phyloP scores from a whole-genome alignment of 1,139 yeast genomes.

The Entelexis sorbosivorans region DNA sequence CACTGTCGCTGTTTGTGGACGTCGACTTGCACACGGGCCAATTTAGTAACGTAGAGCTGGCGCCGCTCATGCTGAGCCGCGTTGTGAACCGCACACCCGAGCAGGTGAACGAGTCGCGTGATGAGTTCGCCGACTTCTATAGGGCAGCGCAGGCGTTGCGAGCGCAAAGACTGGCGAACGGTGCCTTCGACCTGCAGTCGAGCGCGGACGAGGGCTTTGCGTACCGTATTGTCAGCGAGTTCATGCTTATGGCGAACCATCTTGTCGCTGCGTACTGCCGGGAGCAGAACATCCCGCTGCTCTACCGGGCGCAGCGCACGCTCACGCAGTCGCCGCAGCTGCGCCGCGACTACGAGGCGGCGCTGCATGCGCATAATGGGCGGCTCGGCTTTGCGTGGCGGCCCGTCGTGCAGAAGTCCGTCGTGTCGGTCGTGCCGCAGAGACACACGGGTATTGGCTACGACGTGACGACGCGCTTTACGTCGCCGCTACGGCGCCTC shows the following conservation, averaged over 20 bases:
- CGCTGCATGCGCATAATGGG: conserved; percentile 16
- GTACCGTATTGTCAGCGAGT: conserved; percentile 52
- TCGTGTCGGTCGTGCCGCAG: conserved; percentile 29
- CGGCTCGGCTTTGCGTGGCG: conserved; percentile 25
- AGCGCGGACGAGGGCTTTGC: conserved; percentile 15
- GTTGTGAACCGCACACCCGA: neutral
- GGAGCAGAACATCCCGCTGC: conserved; percentile 42
- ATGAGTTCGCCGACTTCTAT: neutral
- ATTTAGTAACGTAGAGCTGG: conserved; percentile 5
- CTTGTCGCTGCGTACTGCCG: conserved; percentile 46
- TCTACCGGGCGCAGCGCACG: conserved; percentile 45
- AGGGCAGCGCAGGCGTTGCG: conserved; percentile 26
- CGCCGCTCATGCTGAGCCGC: conserved; percentile 3
- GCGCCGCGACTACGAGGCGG: conserved; percentile 7
- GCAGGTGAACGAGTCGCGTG: neutral
- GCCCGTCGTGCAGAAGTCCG: conserved; percentile 24
- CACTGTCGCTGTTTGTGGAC: conserved; percentile 38
- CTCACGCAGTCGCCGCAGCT: conserved; percentile 25
- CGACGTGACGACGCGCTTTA: conserved; percentile 55
- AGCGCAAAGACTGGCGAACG: conserved; percentile 28
- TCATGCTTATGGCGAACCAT: conserved; percentile 70
- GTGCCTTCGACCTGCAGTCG: conserved; percentile 31
- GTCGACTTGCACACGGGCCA: conserved; percentile 30
- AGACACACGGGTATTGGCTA: conserved; percentile 60
- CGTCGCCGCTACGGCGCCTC: conserved; percentile 81